phyloP scores from a whole-genome alignment of 2,329 filamentous ascomycete genomes.

The Tolypocladium album region DNA sequence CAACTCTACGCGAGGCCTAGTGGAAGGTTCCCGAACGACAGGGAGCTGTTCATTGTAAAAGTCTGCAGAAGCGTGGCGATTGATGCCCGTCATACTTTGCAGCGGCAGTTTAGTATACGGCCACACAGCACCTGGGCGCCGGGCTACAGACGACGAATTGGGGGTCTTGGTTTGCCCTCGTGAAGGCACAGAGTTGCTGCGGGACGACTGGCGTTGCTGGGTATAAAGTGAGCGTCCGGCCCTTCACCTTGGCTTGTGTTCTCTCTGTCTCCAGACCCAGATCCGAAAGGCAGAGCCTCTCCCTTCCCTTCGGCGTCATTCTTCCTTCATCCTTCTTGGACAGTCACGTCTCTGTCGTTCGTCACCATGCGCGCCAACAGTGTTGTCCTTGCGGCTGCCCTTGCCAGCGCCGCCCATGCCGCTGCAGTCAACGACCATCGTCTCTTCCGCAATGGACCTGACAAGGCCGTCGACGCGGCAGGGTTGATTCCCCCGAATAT shows the following conservation, averaged over 20 bases:
- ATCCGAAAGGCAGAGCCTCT: not conserved
- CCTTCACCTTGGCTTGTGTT: not conserved
- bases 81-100: not conserved
- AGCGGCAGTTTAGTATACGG: not conserved
- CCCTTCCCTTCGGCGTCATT: not conserved
- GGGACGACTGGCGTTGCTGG: not conserved
- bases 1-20: not conserved
- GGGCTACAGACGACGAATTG: not conserved
- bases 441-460: no score
- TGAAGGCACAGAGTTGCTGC: not conserved
- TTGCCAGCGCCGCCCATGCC: constrained; percentile 11
- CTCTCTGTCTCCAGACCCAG: not conserved
- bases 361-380: constrained; percentile 11
- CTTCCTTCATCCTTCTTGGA: not conserved
- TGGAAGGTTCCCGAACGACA: not conserved
- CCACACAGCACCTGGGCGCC: not conserved
- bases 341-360: not conserved
- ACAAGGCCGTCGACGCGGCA: no score
- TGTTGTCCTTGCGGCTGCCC: constrained; percentile 12
- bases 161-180: not conserved
- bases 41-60: not conserved
- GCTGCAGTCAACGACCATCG: not conserved
- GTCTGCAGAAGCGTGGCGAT: not conserved
- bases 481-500: no score
- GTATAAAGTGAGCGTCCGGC: not conserved